phyloP scores from a whole-genome alignment of 2,329 filamentous ascomycete species.

The Dothistroma septosporum region DNA sequence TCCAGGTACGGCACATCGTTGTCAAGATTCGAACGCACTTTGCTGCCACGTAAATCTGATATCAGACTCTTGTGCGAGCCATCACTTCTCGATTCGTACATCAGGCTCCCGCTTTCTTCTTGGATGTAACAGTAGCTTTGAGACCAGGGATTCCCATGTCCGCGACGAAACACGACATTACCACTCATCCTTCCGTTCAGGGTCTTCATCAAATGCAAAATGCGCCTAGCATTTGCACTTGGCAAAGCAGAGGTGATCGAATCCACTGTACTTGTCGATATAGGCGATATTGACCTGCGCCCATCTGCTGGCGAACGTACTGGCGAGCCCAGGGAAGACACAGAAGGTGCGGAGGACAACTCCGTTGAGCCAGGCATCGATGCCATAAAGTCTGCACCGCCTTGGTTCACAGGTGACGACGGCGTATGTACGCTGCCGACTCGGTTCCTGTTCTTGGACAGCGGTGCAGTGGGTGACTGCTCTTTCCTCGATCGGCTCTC shows the following conservation, averaged over 20 bases:
- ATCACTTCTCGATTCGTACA: constrained; percentile 67
- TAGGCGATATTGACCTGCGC: constrained; percentile 30
- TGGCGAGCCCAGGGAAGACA: constrained; percentile 29
- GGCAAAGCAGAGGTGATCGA: constrained; percentile 32
- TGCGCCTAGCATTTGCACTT: constrained; percentile 58
- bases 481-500: constrained; percentile 44
- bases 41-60: constrained; percentile 70
- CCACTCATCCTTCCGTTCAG: constrained; percentile 77
- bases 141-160: constrained; percentile 60
- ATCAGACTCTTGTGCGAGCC: constrained; percentile 64
- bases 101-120: constrained; percentile 67
- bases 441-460: constrained; percentile 54
- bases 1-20: constrained; percentile 49
- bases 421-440: constrained; percentile 68
- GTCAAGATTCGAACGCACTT: constrained; percentile 53
- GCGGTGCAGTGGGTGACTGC: constrained; percentile 39
- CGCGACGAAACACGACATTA: constrained; percentile 66
- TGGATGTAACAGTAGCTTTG: constrained; percentile 73
- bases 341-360: constrained; percentile 29
- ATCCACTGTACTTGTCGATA: constrained; percentile 29
- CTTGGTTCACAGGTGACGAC: constrained; percentile 50
- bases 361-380: constrained; percentile 30
- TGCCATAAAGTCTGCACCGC: constrained; percentile 32
- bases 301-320: constrained; percentile 24
- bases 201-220: constrained; percentile 71